These are phyloP conservation scores for Coniochaeta ligniaria DNA, from an alignment of 2,329 filamentous ascomycete species.

Conservation along the genomic window DNA sequence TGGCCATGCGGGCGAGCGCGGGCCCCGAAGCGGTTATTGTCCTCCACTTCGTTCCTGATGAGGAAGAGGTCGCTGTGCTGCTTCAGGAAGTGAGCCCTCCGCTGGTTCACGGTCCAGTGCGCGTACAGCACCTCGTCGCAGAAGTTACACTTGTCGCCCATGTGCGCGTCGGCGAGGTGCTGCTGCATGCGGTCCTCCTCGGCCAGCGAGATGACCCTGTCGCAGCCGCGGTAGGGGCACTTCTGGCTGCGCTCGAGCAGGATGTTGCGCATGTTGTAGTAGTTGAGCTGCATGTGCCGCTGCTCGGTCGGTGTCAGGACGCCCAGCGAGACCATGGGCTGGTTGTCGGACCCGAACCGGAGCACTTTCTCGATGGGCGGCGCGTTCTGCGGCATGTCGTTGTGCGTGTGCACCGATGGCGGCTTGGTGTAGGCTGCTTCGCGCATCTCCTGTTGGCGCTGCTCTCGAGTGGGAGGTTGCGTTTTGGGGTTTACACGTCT, in stretches of 20 bases:
- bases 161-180: constrained; percentile 29
- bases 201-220: constrained; percentile 21
- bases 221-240: constrained; percentile 32
- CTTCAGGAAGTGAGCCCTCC: constrained; percentile 18
- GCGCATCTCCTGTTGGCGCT: constrained; percentile 9
- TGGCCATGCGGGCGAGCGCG: neutral
- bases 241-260: constrained; percentile 23
- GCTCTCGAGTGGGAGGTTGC: neutral
- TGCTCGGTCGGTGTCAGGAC: constrained; percentile 34
- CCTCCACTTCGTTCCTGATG: neutral
- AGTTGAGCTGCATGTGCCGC: constrained; percentile 24
- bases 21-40: neutral
- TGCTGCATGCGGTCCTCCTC: constrained; percentile 21
- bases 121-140: constrained; percentile 23
- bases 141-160: constrained; percentile 25
- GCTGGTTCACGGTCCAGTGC: constrained; percentile 19
- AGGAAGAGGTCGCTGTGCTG: constrained; percentile 18
- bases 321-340: constrained; percentile 28
- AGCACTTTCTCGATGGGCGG: constrained; percentile 28
- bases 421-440: constrained; percentile 19
- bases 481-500: neutral
- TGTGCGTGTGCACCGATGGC: constrained; percentile 14
- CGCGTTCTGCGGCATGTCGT: constrained; percentile 25
- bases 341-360: constrained; percentile 11
- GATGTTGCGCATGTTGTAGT: constrained; percentile 24